Conservation (phyloP, 306 rosid species). For the Pueraria montana region DNA sequence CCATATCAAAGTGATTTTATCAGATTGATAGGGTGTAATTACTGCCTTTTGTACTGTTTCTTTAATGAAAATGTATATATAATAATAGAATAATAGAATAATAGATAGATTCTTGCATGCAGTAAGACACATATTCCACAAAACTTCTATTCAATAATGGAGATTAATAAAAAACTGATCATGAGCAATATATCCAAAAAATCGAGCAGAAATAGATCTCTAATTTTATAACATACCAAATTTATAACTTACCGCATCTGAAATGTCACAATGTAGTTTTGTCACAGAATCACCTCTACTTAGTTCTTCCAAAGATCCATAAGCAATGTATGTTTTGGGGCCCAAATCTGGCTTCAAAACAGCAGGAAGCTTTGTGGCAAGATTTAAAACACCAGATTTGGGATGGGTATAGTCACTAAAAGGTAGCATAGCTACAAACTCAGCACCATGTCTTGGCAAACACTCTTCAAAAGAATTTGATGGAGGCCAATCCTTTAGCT, state of each 20-base stretch:
- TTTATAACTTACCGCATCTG: constrained; percentile 66
- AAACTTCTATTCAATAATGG: not conserved
- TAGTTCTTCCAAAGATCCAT: constrained; percentile 69
- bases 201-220: constrained; percentile 23
- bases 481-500: constrained; percentile 82
- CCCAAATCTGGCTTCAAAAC: constrained; percentile 75
- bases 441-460: constrained; percentile 73
- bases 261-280: constrained; percentile 75
- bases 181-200: not conserved
- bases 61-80: not conserved
- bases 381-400: constrained; percentile 69
- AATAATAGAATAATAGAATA: not conserved
- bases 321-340: constrained; percentile 75
- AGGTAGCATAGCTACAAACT: constrained; percentile 72
- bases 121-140: not conserved
- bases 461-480: constrained; percentile 75
- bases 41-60: not conserved
- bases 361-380: constrained; percentile 69
- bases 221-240: constrained; percentile 46
- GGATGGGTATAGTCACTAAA: constrained; percentile 73
- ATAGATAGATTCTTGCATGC: not conserved
- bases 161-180: not conserved
- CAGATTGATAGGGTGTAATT: not conserved
- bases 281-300: constrained; percentile 77
- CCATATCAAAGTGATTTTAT: not conserved